phyloP scores from a whole-genome alignment of 352 stramenopile genomes.

The Elongisporangium senticosum region DNA sequence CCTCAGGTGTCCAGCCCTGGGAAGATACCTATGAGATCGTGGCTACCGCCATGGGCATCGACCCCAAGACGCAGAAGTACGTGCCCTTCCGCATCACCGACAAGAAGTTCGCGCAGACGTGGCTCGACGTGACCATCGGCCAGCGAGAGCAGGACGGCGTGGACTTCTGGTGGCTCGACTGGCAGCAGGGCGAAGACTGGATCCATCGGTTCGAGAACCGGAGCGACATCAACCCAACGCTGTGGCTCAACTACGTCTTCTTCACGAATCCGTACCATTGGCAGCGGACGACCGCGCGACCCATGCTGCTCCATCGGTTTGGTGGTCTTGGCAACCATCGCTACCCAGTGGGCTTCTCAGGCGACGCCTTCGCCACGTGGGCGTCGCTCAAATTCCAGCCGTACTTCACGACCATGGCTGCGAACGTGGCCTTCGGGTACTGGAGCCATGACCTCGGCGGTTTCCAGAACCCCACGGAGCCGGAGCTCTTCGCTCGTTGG shows the following conservation, averaged over 20 bases:
- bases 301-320: conserved; percentile 37
- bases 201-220: conserved; percentile 16
- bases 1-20: conserved; percentile 32
- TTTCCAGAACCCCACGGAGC: conserved; percentile 18
- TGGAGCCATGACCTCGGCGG: conserved; percentile 49
- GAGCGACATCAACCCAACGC: conserved; percentile 34
- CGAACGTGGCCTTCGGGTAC: conserved; percentile 43
- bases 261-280: conserved; percentile 30
- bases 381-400: conserved; percentile 32
- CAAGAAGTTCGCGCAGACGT: conserved; percentile 20
- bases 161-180: conserved; percentile 63
- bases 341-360: conserved; percentile 49
- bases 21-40: conserved; percentile 29
- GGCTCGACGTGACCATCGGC: conserved; percentile 22
- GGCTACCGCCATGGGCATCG: conserved; percentile 25
- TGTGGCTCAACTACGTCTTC: conserved; percentile 47
- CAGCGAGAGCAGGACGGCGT: conserved; percentile 21
- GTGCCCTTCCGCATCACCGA: conserved; percentile 33
- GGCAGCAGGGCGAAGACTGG: conserved; percentile 51
- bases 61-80: conserved; percentile 20
- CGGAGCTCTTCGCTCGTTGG: conserved; percentile 38
- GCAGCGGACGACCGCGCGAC: conserved; percentile 12
- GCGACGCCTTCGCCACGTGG: conserved; percentile 35
- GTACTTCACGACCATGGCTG: conserved; percentile 37
- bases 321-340: conserved; percentile 47